phyloP scores from a whole-genome alignment of 1,284 basidiomycete species.

The Ceraceosorus guamensis region DNA sequence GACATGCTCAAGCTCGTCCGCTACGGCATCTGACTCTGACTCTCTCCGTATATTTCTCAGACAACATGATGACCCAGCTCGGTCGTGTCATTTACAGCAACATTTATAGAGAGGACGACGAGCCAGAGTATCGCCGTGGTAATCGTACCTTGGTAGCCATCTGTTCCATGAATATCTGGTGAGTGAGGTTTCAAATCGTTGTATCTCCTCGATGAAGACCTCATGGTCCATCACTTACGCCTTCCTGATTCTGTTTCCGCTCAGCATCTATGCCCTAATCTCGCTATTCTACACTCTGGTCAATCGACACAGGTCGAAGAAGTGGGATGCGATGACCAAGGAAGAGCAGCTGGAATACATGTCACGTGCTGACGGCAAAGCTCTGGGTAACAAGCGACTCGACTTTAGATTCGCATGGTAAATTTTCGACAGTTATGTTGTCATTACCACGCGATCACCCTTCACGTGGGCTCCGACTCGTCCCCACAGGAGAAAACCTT shows the following conservation, averaged over 20 bases:
- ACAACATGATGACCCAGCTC: conserved; percentile 23
- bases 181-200: too few relatives aligned
- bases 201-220: too few relatives aligned
- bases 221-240: too few relatives aligned
- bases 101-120: conserved; percentile 14
- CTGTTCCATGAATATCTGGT: background rate
- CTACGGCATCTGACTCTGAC: too few relatives aligned
- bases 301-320: conserved; percentile 17
- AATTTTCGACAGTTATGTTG: too few relatives aligned
- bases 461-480: too few relatives aligned
- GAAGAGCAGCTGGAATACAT: conserved; percentile 25
- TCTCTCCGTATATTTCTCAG: conserved; percentile 15
- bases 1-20: too few relatives aligned
- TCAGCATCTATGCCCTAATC: conserved; percentile 9
- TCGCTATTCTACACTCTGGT: conserved; percentile 22
- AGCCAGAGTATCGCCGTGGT: conserved; percentile 10
- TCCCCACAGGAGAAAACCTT: too few relatives aligned
- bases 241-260: too few relatives aligned
- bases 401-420: conserved; percentile 29
- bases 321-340: conserved; percentile 25
- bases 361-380: conserved; percentile 21
- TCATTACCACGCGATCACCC: too few relatives aligned
- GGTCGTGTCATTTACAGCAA: conserved; percentile 9
- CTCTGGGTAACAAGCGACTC: conserved; percentile 18
- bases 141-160: conserved; percentile 7